These are phyloP conservation scores for Ilyonectria sp. DNA, from an alignment of 2,329 filamentous ascomycete species.

Conservation along the genomic window DNA sequence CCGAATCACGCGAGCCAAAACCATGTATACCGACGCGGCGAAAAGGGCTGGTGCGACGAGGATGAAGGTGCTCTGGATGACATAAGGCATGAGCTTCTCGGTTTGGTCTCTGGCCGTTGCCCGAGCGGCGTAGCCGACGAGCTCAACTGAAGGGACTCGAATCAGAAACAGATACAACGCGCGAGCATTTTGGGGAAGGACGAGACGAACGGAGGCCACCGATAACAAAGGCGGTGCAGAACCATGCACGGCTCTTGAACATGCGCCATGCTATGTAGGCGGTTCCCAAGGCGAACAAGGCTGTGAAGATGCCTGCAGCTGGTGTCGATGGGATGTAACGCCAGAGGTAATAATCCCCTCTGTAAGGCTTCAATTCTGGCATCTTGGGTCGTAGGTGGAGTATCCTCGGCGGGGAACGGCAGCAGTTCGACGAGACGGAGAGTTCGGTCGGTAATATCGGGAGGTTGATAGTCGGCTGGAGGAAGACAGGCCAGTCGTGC, in stretches of 20 bases:
- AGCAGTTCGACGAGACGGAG: background rate
- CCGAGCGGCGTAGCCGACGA: slow-evolving; percentile 57
- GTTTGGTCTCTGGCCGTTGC: slow-evolving; percentile 52
- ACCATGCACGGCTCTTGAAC: slow-evolving; percentile 14
- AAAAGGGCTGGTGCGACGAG: slow-evolving; percentile 61
- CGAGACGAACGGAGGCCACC: slow-evolving; percentile 5
- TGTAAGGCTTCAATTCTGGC: slow-evolving; percentile 12
- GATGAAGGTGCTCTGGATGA: slow-evolving; percentile 56
- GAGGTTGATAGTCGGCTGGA: background rate
- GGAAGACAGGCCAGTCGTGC: too few species aligned
- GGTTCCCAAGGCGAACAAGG: slow-evolving; percentile 10
- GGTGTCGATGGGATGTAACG: slow-evolving; percentile 17
- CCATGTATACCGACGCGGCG: slow-evolving; percentile 63
- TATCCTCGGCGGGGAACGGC: background rate
- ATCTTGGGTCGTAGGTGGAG: background rate
- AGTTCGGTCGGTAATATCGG: background rate
- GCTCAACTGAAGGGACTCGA: slow-evolving; percentile 46
- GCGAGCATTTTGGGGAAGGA: background rate
- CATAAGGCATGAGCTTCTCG: slow-evolving; percentile 54
- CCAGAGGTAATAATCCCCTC: slow-evolving; percentile 18
- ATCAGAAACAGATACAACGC: background rate
- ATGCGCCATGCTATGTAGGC: slow-evolving; percentile 14
- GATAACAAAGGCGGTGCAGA: slow-evolving; percentile 13
- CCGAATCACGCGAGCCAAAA: slow-evolving; percentile 56
- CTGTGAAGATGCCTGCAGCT: slow-evolving; percentile 11